These are phyloP conservation scores for Fusarium subtropicale DNA, from an alignment of 2,329 filamentous ascomycete species.

Conservation along the genomic window DNA sequence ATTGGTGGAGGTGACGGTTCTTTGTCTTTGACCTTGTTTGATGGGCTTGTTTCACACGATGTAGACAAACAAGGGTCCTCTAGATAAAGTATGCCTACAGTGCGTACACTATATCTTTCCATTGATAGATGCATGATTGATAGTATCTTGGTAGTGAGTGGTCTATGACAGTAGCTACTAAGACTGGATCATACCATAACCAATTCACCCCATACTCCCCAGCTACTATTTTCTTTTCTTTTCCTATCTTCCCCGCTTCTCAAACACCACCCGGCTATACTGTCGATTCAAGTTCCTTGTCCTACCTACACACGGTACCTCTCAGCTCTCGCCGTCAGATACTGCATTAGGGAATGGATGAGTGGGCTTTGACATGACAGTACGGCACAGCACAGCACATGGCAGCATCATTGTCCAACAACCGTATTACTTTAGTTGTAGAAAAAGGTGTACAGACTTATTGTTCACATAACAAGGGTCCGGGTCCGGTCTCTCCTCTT, in stretches of 20 bases:
- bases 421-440: background rate
- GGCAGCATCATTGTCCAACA: background rate
- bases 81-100: background rate
- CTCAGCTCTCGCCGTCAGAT: slow-evolving; percentile 15
- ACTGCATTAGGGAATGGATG: slow-evolving; percentile 4
- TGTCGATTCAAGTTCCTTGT: slow-evolving; percentile 4
- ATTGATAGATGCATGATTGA: background rate
- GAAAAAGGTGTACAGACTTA: slow-evolving; percentile 39
- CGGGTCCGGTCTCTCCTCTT: slow-evolving; percentile 35
- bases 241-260: background rate
- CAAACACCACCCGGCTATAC: slow-evolving; percentile 12
- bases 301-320: background rate
- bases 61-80: slow-evolving; percentile 23
- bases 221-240: background rate
- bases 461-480: slow-evolving; percentile 38
- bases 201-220: background rate
- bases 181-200: background rate
- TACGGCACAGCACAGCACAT: slow-evolving; percentile 9
- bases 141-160: background rate
- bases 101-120: background rate
- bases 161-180: background rate
- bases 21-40: background rate
- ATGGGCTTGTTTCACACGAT: slow-evolving; percentile 27
- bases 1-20: slow-evolving; percentile 24
- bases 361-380: slow-evolving; percentile 8